A percentile compares a stretch with the other conserved stretches of the same genome.
phyloP scores from a whole-genome alignment of 768 basidiomycete species.

The Lentinula aciculospora region DNA sequence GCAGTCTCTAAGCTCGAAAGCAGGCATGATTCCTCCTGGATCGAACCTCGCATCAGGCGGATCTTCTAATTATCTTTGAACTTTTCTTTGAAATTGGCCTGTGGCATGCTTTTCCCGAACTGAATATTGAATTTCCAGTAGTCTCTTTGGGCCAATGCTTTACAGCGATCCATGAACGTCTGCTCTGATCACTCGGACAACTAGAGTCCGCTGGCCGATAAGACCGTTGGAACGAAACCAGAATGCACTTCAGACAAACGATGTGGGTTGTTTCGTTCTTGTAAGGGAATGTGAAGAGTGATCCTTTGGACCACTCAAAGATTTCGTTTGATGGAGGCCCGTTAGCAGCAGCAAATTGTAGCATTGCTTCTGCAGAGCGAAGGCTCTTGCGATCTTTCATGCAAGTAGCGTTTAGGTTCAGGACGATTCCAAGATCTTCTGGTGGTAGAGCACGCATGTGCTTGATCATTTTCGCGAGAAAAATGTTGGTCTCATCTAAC shows the following conservation, averaged over 20 bases:
- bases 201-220: not conserved
- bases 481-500: not conserved
- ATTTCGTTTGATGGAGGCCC: not conserved
- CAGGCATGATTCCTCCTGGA: not conserved
- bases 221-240: not conserved
- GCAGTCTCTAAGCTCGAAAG: not conserved
- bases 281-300: not conserved
- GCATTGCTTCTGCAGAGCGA: not conserved
- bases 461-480: not conserved
- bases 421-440: not conserved
- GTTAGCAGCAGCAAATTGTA: not conserved
- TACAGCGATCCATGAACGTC: not conserved
- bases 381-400: not conserved
- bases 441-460: not conserved
- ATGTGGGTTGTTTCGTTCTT: not conserved
- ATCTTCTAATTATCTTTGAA: not conserved
- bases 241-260: not conserved
- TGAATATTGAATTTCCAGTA: not conserved
- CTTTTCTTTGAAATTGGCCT: not conserved
- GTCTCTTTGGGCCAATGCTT: not conserved
- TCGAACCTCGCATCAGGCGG: not conserved
- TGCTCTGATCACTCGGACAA: not conserved
- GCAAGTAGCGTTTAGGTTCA: not conserved
- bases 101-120: not conserved
- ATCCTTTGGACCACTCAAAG: not conserved